Conservation (phyloP, 176 grass and related monocot species). For the Tillandsia leiboldiana region DNA sequence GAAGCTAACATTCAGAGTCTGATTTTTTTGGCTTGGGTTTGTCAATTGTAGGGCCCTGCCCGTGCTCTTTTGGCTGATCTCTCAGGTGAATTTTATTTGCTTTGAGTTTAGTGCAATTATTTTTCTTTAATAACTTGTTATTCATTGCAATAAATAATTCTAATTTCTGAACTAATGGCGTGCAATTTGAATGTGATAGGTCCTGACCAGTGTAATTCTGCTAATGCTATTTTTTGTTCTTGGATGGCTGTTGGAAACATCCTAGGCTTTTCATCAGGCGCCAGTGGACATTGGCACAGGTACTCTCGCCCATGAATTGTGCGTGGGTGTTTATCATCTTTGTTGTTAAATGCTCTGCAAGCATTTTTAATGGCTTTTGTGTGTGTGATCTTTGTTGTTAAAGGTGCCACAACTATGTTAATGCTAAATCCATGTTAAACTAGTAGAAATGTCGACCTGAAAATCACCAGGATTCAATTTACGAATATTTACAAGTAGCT, state of each 20-base stretch:
- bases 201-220: slow-evolving; percentile 85
- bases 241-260: slow-evolving; percentile 98
- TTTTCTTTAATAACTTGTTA: neutral
- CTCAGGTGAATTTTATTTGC: slow-evolving; percentile 45
- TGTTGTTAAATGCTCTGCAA: no score
- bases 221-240: slow-evolving; percentile 99
- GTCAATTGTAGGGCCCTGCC: slow-evolving; percentile 62
- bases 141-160: neutral
- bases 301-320: slow-evolving; percentile 2
- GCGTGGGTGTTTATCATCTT: no score
- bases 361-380: no score
- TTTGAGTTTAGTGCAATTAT: neutral
- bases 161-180: no score
- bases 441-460: no score
- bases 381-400: no score
- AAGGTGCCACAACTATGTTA: no score
- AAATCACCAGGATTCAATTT: no score
- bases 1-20: neutral
- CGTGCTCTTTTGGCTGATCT: slow-evolving; percentile 92
- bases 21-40: neutral
- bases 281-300: slow-evolving; percentile 81
- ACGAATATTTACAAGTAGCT: no score
- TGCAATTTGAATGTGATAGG: slow-evolving; percentile 18
- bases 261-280: slow-evolving; percentile 81
- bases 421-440: no score